Base-by-base conservation (phyloP, 805 yeast genomes). In the Candida piceae region DNA sequence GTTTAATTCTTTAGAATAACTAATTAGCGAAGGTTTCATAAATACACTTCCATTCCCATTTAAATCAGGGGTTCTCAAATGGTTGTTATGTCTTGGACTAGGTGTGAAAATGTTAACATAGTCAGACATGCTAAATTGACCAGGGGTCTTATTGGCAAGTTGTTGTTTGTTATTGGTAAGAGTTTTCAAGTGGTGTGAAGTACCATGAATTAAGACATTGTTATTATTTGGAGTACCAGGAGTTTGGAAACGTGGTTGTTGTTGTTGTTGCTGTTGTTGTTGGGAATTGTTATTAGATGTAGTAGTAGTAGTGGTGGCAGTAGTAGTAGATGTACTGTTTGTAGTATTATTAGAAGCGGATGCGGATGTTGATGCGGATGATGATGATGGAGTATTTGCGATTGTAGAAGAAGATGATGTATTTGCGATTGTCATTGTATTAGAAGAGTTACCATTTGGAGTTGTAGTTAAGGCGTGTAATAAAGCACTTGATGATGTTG, bases 91-190 rank as follows among this genome's bases (percentile, higher is more conserved):
- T n/a, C 66, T 46, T 17, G 84, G 84, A 8, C 84, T 77, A 3
- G 93, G 93, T 1, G 89, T 78, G 54, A 80, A 80, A 44, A 83
- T 70, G 53, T 85, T 82, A 26, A 86, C 82, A 55, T 84, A 85
- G 55, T 85, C 95, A 53, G 77, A 80, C 79, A 85, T 76, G 58
- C 85, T 84, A 63, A 85, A 84, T 9, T 16, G 13, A 2, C 81
- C 83, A 1, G 82, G 82, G 0, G 84, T 81, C 45, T 61, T 59
- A 25, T 49, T 50, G 4, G 49, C 50, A 9, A 24, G 13, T 12
- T 24, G 26, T 13, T 24, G 26, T 24, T 24, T 10, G 7, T 24
- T 24, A 12, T 12, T 24, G n/a, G n/a, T n/a, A 9, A 24, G 12
- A 12, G 9, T 24, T 12, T 24, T 24, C 26, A 24, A 24, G 12